These are phyloP conservation scores for Penicillium sp. DNA, from an alignment of 2,329 filamentous ascomycete species.

Conservation along the genomic window DNA sequence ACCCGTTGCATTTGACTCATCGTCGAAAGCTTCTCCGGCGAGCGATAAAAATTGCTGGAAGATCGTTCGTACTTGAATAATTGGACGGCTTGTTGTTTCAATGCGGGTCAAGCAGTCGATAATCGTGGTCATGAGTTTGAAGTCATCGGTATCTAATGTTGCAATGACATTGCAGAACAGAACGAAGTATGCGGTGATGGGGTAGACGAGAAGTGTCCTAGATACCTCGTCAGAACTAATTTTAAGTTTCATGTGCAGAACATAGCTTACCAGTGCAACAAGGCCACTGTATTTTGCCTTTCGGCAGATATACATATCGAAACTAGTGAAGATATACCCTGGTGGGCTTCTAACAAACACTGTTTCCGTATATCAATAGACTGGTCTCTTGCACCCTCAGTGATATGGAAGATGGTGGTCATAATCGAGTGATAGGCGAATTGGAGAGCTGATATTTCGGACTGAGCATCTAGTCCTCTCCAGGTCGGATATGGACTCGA, in stretches of 20 bases:
- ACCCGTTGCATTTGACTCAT: not conserved
- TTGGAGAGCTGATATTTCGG: not conserved
- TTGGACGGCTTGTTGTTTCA: not conserved
- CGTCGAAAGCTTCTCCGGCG: not conserved
- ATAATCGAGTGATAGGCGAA: not conserved
- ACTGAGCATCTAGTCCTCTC: not conserved
- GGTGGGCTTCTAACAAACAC: not conserved
- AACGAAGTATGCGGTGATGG: not conserved
- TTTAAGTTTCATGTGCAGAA: not conserved
- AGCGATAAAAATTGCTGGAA: not conserved
- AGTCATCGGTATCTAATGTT: not conserved
- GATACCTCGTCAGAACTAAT: not conserved
- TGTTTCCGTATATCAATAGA: not conserved
- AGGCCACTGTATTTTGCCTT: not conserved
- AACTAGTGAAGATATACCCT: not conserved
- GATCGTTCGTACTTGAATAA: not conserved
- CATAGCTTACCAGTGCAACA: not conserved
- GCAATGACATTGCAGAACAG: not conserved
- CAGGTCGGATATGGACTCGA: not conserved
- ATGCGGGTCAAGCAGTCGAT: not conserved
- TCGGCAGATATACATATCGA: not conserved
- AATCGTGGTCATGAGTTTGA: not conserved
- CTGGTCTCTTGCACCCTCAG: not conserved
- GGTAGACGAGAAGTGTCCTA: not conserved
- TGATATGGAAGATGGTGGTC: not conserved